Base-by-base conservation (phyloP, 352 stramenopile genomes). In the Peronospora belbahrii region DNA sequence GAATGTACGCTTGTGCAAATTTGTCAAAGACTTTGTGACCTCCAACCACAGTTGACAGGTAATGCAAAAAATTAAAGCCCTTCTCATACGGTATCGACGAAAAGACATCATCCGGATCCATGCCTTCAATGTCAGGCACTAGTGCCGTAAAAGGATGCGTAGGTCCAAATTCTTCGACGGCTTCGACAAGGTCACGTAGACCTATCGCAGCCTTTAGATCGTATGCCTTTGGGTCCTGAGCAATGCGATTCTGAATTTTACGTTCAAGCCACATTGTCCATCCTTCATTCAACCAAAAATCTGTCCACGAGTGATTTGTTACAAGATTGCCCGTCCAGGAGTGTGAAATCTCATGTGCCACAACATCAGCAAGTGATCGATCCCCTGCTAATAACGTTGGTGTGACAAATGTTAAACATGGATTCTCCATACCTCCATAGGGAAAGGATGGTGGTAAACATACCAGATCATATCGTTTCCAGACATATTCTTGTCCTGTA, bases 231-330 rank as follows among this genome's bases (percentile, higher is more conserved):
- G 66, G 65, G 24, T 79, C 67, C 31, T 65, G 48, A 13, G 67
- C 45, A 39, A 81, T 82, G 3, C 56, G 62, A 2, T 71, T 74
- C 72, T 97, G 94, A 48, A 98, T 98, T 57, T 98, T 97, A 25
- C 95, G 78, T 69, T 99, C 85, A n/a, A 98, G 78, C 80, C 95
- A 98, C 47, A 96, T 85, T 1, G 96, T 99, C 91, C 91, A 98
- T 9, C 95, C 94, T 53, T 99, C 96, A 59, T 99, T 99, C n/a
- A 99, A 67, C 95, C 94, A 98, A 62, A 98, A 98, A 62, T 98
- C 84, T 14, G 83, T 82, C 82, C 85, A 98, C 40, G 85, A 97
- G 44, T 70, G 70, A 76, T 98, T 98, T 6, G 95, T 99, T 10
- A 98, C 86, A 5, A 98, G 56, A 67, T 99, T 99, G 4, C 96